These are phyloP conservation scores for Starmerella powellii DNA, from an alignment of 805 yeast genomes.

Conservation along the genomic window DNA sequence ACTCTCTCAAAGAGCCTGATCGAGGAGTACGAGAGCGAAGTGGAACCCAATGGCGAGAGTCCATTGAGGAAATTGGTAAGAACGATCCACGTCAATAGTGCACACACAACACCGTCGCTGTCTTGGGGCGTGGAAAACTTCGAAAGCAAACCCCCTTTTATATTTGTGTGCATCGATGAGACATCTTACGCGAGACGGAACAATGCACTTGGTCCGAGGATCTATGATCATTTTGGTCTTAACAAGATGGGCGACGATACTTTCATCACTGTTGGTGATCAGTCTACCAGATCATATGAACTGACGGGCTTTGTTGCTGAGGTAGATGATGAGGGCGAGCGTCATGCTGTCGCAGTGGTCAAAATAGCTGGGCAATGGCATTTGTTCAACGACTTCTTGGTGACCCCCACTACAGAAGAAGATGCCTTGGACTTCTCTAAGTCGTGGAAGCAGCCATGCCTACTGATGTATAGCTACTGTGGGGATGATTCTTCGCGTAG, in stretches of 20 bases:
- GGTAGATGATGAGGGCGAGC: conserved; percentile 24
- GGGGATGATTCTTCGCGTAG: not conserved
- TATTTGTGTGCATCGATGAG: conserved; percentile 25
- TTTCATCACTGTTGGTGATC: not conserved
- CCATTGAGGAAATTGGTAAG: not conserved
- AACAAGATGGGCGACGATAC: conserved; percentile 2
- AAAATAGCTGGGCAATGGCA: conserved; percentile 42
- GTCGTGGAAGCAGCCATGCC: conserved; percentile 68
- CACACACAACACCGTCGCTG: not conserved
- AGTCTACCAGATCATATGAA: conserved; percentile 13
- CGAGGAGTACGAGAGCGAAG: conserved; percentile 8
- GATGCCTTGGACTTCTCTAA: conserved; percentile 65
- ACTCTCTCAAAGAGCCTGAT: conserved; percentile 1
- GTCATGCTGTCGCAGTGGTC: conserved; percentile 30
- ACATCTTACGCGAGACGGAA: not conserved
- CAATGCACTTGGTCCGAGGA: not conserved
- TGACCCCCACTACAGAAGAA: conserved; percentile 54
- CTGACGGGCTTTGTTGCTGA: conserved; percentile 31
- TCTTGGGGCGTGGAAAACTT: not conserved
- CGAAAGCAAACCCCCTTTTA: conserved; percentile 42
- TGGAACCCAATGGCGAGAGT: conserved; percentile 4
- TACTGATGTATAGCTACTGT: conserved; percentile 19
- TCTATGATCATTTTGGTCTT: not conserved
- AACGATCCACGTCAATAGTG: not conserved
- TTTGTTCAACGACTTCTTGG: conserved; percentile 84